Evolutionary conservation across 345 rosid species (phyloP).

Genomic region (Sapria himalayana): DNA sequence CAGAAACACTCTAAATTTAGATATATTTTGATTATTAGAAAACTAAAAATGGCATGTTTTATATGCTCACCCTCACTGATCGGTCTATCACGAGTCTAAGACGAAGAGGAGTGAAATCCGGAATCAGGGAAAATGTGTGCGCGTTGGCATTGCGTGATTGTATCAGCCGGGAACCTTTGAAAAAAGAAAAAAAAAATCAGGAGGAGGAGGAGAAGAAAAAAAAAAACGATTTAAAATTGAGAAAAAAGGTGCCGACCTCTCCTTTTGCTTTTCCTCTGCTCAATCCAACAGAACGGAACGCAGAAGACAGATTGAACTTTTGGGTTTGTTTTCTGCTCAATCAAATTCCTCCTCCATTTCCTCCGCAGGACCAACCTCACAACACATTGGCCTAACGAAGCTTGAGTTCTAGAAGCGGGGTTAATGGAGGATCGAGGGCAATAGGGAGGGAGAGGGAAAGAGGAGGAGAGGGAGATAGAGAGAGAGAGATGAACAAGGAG

Average conservation of each 20-base stretch:
- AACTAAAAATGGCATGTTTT: slow-evolving; percentile 11
- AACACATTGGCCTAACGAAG: too few species aligned
- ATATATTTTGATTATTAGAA: too few species aligned
- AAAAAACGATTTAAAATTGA: neutral
- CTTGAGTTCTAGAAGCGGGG: too few species aligned
- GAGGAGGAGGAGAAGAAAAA: neutral
- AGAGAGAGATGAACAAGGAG: slow-evolving; percentile 15
- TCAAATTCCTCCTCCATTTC: too few species aligned
- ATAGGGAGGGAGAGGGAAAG: slow-evolving; percentile 2
- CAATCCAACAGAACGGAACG: slow-evolving; percentile 9
- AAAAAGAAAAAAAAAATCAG: neutral
- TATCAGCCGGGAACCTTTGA: too few species aligned
- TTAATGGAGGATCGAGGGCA: too few species aligned
- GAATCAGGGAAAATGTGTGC: slow-evolving; percentile 7
- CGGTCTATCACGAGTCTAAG: slow-evolving; percentile 15
- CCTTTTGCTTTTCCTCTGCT: slow-evolving; percentile 10
- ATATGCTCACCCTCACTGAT: slow-evolving; percentile 13
- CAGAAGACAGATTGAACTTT: neutral
- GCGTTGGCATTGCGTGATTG: too few species aligned
- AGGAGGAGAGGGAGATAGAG: slow-evolving; percentile 7
- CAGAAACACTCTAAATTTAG: too few species aligned
- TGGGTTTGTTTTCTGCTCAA: too few species aligned
- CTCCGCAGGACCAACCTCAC: too few species aligned
- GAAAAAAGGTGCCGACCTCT: slow-evolving; percentile 5
- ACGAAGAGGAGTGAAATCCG: slow-evolving; percentile 22